These are phyloP conservation scores for Rheum nobile DNA, from an alignment of 148 eudicot genomes.

Conservation along the genomic window DNA sequence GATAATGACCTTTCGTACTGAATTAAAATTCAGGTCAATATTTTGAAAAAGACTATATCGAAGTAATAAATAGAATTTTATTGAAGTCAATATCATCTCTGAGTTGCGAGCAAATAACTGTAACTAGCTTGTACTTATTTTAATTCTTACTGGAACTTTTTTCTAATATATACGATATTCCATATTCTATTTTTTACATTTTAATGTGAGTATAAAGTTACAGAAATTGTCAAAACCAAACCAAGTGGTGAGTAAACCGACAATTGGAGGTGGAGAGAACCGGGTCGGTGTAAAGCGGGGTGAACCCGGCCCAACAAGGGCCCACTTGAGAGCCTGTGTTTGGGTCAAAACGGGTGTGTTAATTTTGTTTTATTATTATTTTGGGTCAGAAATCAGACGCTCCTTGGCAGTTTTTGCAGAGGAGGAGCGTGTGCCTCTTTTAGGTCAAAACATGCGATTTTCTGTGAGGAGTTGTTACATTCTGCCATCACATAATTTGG, in stretches of 20 bases:
- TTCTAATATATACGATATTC: not conserved
- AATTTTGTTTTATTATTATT: not conserved
- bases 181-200: too few relatives aligned
- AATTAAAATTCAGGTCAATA: not conserved
- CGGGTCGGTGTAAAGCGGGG: not conserved
- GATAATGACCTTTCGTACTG: not conserved
- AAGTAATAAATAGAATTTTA: not conserved
- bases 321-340: constrained; percentile 4
- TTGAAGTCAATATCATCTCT: not conserved
- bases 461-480: too few relatives aligned
- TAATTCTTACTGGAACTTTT: not conserved
- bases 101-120: not conserved
- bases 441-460: not conserved
- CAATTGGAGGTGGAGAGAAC: not conserved
- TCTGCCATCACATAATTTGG: not conserved
- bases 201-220: not conserved
- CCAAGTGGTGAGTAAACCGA: not conserved
- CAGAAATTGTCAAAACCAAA: not conserved
- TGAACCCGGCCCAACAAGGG: not conserved
- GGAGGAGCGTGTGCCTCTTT: constrained; percentile 1
- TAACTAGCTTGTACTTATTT: not conserved
- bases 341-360: not conserved
- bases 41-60: not conserved
- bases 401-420: constrained; percentile 1
- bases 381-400: not conserved